Evolutionary conservation across 176 grass and related monocot species (phyloP).

Genomic region (Ensete ventricosum): DNA sequence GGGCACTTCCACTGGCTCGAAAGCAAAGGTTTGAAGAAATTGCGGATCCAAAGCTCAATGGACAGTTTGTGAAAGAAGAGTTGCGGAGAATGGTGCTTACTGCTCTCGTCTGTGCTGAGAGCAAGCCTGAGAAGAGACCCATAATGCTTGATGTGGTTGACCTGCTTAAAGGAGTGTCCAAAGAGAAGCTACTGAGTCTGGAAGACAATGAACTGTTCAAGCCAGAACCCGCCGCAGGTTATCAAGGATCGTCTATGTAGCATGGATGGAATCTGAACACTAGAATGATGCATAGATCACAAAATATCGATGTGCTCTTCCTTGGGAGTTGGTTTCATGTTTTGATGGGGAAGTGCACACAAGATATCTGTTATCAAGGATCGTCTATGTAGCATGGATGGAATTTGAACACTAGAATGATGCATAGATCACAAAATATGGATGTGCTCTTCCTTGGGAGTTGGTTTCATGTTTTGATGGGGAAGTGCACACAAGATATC

Average conservation of each 20-base stretch:
- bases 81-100: conserved; percentile 4
- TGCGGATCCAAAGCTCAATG: conserved; percentile 2
- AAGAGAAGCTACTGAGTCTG: conserved; percentile 4
- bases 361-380: background rate
- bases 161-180: conserved; percentile 1
- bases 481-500: too few species aligned
- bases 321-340: too few species aligned
- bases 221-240: background rate
- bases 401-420: too few species aligned
- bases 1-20: conserved; percentile 3
- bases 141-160: conserved; percentile 8
- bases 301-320: too few species aligned
- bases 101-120: conserved; percentile 2
- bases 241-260: background rate
- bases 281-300: too few species aligned
- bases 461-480: too few species aligned
- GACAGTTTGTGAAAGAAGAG: background rate
- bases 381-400: too few species aligned
- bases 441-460: too few species aligned
- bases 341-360: too few species aligned
- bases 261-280: too few species aligned
- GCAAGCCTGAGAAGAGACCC: conserved; percentile 6
- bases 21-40: conserved; percentile 6
- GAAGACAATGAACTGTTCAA: conserved; percentile 10
- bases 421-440: too few species aligned